These are phyloP conservation scores for Trametes polyzona DNA, from an alignment of 1,284 basidiomycete species.

Conservation along the genomic window DNA sequence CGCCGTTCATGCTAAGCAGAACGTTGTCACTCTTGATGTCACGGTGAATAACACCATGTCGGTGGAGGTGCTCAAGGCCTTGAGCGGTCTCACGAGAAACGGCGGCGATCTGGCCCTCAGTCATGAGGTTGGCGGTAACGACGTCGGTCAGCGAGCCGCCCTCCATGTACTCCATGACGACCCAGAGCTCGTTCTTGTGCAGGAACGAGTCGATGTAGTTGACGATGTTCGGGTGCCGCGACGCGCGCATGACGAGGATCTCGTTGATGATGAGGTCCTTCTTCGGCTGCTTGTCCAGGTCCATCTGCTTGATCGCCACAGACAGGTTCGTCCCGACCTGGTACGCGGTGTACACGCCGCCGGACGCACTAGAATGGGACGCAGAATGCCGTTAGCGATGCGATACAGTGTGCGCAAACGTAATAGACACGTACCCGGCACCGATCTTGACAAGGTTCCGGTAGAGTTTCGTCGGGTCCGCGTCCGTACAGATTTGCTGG, in stretches of 20 bases:
- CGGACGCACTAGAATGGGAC: constrained; percentile 73
- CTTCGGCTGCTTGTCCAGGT: constrained; percentile 99
- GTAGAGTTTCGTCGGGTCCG: constrained; percentile 95
- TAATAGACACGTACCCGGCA: constrained; percentile 74
- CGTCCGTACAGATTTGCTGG: constrained; percentile 95
- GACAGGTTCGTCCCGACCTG: constrained; percentile 92
- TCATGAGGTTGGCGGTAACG: constrained; percentile 97
- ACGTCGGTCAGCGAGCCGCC: constrained; percentile 93
- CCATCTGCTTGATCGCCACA: constrained; percentile 99
- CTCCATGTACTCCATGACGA: constrained; percentile 99
- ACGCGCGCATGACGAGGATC: constrained; percentile 98
- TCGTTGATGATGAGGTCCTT: constrained; percentile 99
- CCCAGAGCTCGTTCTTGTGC: constrained; percentile 98
- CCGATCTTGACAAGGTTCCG: constrained; percentile 95
- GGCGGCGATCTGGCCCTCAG: constrained; percentile 92
- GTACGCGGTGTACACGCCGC: constrained; percentile 98
- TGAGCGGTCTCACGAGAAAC: constrained; percentile 90
- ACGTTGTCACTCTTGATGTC: constrained; percentile 99
- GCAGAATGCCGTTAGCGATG: neutral
- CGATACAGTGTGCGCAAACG: constrained; percentile 5
- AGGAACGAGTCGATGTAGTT: constrained; percentile 99
- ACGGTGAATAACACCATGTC: constrained; percentile 94
- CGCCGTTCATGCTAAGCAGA: constrained; percentile 87
- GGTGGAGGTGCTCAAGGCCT: constrained; percentile 91
- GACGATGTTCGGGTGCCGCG: constrained; percentile 96